These are phyloP conservation scores for Rhizoctonia solani DNA, from an alignment of 1,284 basidiomycete genomes.

Conservation along the genomic window DNA sequence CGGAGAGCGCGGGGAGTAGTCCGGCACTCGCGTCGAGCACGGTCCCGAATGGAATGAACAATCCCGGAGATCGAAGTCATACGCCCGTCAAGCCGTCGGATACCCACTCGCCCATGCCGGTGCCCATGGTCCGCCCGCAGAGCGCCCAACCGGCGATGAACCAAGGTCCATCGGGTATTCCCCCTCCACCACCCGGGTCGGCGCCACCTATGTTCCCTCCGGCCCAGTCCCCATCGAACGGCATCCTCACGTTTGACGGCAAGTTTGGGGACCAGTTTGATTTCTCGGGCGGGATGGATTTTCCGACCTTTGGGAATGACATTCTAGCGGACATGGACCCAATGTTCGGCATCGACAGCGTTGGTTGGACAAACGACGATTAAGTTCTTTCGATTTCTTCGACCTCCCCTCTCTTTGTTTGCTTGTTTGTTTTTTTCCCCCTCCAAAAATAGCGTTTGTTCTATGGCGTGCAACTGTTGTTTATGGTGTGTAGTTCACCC, in stretches of 20 bases:
- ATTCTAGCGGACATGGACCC: constrained; percentile 13
- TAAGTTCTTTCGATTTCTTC: not conserved
- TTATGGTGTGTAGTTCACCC: too few species aligned
- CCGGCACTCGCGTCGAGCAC: constrained; percentile 20
- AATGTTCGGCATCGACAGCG: not conserved
- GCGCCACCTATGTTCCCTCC: constrained; percentile 5
- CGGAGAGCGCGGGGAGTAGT: constrained; percentile 14
- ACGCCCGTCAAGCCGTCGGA: not conserved
- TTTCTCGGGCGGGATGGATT: constrained; percentile 15
- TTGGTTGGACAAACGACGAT: constrained; percentile 28
- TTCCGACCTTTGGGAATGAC: constrained; percentile 10
- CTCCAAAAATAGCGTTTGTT: too few species aligned
- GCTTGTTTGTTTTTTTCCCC: constrained; percentile 32
- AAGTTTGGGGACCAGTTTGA: not conserved
- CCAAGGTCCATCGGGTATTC: not conserved
- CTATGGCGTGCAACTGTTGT: too few species aligned
- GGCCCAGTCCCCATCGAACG: constrained; percentile 26
- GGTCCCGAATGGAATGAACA: constrained; percentile 21
- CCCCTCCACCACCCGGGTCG: not conserved
- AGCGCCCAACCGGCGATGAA: constrained; percentile 5
- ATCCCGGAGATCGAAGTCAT: constrained; percentile 22
- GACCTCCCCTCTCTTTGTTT: not conserved
- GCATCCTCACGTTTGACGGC: constrained; percentile 3
- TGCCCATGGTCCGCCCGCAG: constrained; percentile 10
- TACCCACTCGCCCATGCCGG: not conserved